phyloP scores from a whole-genome alignment of 2,329 filamentous ascomycete species.

The Fusarium clavum region DNA sequence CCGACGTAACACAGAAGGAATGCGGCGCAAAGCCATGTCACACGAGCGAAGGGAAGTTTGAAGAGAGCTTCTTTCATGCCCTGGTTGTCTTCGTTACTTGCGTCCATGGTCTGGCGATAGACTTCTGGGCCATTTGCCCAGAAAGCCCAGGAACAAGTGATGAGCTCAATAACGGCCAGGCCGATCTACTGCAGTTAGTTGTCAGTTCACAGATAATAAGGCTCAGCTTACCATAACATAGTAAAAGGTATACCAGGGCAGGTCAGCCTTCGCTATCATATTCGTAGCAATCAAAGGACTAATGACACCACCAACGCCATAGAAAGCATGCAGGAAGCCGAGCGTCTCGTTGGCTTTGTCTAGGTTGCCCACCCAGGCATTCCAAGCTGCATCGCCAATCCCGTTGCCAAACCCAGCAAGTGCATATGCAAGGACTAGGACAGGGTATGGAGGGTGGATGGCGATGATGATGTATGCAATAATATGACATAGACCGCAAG shows the following conservation, averaged over 20 bases:
- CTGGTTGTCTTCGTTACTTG: conserved; percentile 45
- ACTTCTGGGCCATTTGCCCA: conserved; percentile 67
- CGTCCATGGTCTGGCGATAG: conserved; percentile 58
- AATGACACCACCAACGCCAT: conserved; percentile 75
- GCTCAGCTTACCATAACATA: conserved; percentile 72
- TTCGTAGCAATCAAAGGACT: conserved; percentile 77
- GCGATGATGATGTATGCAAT: conserved; percentile 72
- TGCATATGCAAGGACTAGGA: conserved; percentile 72
- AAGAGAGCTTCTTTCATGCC: conserved; percentile 52
- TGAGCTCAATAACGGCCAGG: conserved; percentile 21
- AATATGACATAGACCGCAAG: conserved; percentile 70
- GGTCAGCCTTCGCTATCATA: conserved; percentile 71
- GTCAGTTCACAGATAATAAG: conserved; percentile 60
- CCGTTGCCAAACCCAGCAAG: conserved; percentile 79
- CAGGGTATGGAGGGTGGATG: conserved; percentile 75
- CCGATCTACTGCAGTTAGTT: conserved; percentile 48
- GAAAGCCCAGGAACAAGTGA: conserved; percentile 65
- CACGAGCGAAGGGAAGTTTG: conserved; percentile 57
- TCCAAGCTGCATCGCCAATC: conserved; percentile 67
- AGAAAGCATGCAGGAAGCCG: conserved; percentile 75
- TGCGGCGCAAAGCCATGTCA: conserved; percentile 76
- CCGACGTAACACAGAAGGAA: conserved; percentile 84
- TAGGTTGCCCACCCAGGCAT: conserved; percentile 72
- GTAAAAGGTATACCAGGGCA: conserved; percentile 79
- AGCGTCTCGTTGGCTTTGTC: conserved; percentile 75